Conservation (phyloP, 768 basidiomycete species). For the Podaxis sp. region DNA sequence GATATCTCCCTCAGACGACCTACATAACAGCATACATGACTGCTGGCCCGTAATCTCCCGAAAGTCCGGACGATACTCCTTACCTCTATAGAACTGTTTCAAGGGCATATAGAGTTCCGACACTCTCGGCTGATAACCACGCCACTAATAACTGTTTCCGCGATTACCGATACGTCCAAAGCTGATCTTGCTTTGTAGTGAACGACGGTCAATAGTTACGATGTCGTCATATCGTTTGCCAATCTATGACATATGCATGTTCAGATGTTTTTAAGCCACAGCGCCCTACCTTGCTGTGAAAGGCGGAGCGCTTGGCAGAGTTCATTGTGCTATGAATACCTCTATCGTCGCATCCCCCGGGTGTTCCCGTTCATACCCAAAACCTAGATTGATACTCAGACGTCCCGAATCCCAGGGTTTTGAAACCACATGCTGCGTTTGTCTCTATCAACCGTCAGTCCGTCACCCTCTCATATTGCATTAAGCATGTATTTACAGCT, state of each 20-base stretch:
- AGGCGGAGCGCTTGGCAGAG: conserved; percentile 3
- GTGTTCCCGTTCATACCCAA: not conserved
- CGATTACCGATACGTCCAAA: not conserved
- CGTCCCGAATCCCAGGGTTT: not conserved
- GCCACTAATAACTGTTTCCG: not conserved
- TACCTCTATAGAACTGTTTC: not conserved
- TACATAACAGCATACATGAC: not conserved
- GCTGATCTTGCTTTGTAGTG: too few relatives aligned
- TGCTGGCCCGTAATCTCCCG: not conserved
- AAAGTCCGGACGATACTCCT: not conserved
- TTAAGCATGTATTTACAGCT: not conserved
- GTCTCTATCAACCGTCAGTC: not conserved
- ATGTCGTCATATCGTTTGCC: not conserved
- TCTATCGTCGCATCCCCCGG: not conserved
- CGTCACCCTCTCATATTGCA: not conserved
- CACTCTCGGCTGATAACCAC: not conserved
- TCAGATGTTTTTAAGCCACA: not conserved
- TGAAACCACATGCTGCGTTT: not conserved
- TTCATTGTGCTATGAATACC: not conserved
- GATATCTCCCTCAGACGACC: not conserved
- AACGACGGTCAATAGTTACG: too few relatives aligned
- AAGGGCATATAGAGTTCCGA: not conserved
- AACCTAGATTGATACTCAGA: not conserved
- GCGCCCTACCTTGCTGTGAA: not conserved
- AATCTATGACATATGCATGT: not conserved